phyloP scores from a whole-genome alignment of 2,329 filamentous ascomycete species.

The Alternaria angustiovoidea region DNA sequence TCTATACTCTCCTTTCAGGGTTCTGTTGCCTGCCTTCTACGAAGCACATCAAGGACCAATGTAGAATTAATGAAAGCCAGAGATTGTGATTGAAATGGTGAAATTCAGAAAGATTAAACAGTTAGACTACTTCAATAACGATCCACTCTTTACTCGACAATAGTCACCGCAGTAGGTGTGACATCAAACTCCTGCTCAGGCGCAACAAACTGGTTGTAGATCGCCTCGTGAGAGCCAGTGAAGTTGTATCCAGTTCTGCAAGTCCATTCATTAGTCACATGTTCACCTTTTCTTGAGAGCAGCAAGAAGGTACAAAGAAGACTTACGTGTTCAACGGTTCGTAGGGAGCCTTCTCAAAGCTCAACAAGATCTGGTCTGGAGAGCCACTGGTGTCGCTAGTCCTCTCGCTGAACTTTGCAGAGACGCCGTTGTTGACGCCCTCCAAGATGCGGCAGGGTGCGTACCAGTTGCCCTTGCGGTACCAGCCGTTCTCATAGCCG shows the following conservation, averaged over 20 bases:
- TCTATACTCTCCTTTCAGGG: rapidly evolving
- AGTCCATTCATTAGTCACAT: background rate
- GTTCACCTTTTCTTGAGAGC: background rate
- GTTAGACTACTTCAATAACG: background rate
- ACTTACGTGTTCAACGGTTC: background rate
- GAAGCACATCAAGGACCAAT: too few species aligned
- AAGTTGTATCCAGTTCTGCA: background rate
- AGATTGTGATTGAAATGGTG: rapidly evolving
- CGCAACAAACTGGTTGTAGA: background rate
- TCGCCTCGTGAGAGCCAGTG: background rate
- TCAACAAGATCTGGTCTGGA: background rate
- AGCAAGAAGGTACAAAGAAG: background rate
- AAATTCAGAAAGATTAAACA: background rate
- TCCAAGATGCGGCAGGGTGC: background rate
- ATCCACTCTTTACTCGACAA: background rate
- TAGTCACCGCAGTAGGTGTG: background rate
- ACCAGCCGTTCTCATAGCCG: background rate
- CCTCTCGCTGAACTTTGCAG: background rate
- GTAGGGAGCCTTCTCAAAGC: background rate
- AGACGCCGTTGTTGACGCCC: background rate
- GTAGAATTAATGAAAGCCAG: background rate
- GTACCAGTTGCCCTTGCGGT: background rate
- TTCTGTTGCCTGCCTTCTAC: background rate
- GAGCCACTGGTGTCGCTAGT: background rate
- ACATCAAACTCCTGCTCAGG: conserved; percentile 25